These are phyloP conservation scores for Ogataea zsoltii DNA, from an alignment of 805 yeast genomes.

Conservation along the genomic window DNA sequence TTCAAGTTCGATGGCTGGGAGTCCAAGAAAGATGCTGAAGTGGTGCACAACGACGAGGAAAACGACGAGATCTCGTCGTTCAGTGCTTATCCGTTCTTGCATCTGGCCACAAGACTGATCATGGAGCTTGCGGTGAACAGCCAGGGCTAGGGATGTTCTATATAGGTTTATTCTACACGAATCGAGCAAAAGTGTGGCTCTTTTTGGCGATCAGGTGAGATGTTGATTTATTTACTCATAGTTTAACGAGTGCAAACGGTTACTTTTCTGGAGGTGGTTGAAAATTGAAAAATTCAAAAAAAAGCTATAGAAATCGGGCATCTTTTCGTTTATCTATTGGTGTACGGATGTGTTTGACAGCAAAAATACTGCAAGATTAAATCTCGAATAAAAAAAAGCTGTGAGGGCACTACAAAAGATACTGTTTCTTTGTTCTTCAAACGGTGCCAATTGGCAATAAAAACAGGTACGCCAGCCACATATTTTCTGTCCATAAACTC, in stretches of 20 bases:
- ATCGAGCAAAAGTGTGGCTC: no score
- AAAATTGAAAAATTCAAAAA: no score
- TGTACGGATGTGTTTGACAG: background rate
- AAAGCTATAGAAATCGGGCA: no score
- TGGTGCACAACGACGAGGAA: slow-evolving; percentile 38
- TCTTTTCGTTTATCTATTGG: background rate
- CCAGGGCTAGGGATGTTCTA: slow-evolving; percentile 38
- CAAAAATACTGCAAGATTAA: background rate
- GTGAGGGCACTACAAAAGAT: background rate
- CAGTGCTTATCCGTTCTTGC: slow-evolving; percentile 93
- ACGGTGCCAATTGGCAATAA: no score
- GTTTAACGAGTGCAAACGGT: no score
- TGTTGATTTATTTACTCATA: no score
- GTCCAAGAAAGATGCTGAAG: slow-evolving; percentile 40
- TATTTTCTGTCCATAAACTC: no score
- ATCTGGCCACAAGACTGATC: slow-evolving; percentile 85
- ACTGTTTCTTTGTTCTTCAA: background rate
- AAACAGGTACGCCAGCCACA: no score
- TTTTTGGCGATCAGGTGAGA: no score
- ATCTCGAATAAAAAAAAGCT: background rate
- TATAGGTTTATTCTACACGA: no score
- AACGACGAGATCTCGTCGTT: slow-evolving; percentile 85
- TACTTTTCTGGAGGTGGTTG: no score
- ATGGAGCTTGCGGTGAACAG: slow-evolving; percentile 97
- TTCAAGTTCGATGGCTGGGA: slow-evolving; percentile 99